Base-by-base conservation (phyloP, 2,329 filamentous ascomycete species). In the Fusarium caatingaense region DNA sequence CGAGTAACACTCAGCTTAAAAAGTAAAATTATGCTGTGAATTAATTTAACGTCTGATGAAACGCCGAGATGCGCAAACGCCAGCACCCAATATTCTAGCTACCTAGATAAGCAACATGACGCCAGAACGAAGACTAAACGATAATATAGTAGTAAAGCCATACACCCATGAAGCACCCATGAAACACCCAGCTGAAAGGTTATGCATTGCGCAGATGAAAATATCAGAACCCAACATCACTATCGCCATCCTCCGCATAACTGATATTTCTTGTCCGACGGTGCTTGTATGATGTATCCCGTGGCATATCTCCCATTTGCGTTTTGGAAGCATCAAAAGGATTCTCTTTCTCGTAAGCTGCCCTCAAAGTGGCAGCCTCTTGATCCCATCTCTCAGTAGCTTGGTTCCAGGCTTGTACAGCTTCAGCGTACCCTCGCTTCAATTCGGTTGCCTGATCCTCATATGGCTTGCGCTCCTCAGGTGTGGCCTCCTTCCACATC, bases 401-500 rank as follows among this genome's bases (percentile, higher is more conserved):
- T 51, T 85, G 84, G 48, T 89, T 88, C 78, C 88, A 93, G 23
- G 84, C 83, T 18, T 83, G 84, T 56, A 91, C 76, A 9, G 86
- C 85, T 40, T 84, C 83, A 28, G 83, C 83, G 71, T 94, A 92
- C 3, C 81, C 83, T 60, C 86, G 84, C 77, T 94, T 94, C 71
- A 93, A 91, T 55, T 86, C 85, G 57, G 90, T 86, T 6, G 92
- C 92, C 77, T 91, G 86, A 28, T 93, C 90, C 50, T 94, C 87
- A 75, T 92, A 98, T 1, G 94, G 94, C 76, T 87, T 86, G 76
- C 91, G 93, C 72, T 89, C 87, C 46, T 92, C 92, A 8, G 89
- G 84, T 3, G 85, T 81, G 1, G 92, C 89, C 51, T 92, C 91
- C 72, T 92, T 93, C 96, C 96, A 99, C 90, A 96, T 94, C 76